phyloP scores from a whole-genome alignment of 345 rosid genomes.

The Sonneratia alba region DNA sequence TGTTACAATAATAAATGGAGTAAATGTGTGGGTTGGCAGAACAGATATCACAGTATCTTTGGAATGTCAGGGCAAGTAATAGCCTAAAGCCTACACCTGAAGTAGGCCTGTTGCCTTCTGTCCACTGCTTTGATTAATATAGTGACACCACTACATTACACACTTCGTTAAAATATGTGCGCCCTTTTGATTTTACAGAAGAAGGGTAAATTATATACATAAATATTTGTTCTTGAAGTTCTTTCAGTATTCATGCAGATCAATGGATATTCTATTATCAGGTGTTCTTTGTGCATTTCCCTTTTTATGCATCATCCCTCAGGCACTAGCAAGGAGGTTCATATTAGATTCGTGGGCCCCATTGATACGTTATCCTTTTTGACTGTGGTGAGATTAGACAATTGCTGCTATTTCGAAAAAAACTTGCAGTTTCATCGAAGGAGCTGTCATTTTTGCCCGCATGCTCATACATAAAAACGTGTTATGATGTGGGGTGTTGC shows the following conservation, averaged over 20 bases:
- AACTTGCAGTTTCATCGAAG: no score
- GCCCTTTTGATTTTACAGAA: no score
- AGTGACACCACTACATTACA: neutral
- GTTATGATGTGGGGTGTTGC: no score
- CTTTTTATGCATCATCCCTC: no score
- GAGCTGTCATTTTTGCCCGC: no score
- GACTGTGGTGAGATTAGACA: no score
- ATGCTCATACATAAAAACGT: no score
- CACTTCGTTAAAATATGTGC: neutral
- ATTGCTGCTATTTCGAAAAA: no score
- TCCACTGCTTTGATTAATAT: neutral
- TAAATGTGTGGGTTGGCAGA: slow-evolving; percentile 2
- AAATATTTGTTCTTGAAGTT: neutral
- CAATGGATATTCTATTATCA: neutral
- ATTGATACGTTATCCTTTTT: no score
- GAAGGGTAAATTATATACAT: neutral
- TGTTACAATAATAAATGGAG: neutral
- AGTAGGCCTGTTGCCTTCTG: slow-evolving; percentile 27
- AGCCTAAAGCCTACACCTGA: slow-evolving; percentile 11
- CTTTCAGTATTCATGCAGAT: neutral
- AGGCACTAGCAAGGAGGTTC: no score
- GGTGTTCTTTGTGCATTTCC: neutral
- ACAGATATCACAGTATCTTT: slow-evolving; percentile 28
- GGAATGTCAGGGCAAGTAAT: slow-evolving; percentile 37
- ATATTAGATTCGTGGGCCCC: no score